Evolutionary conservation across 805 yeast species (phyloP), one percentile per base, ranked within the genome.

Genomic region (Barnettozyma botsteinii): DNA sequence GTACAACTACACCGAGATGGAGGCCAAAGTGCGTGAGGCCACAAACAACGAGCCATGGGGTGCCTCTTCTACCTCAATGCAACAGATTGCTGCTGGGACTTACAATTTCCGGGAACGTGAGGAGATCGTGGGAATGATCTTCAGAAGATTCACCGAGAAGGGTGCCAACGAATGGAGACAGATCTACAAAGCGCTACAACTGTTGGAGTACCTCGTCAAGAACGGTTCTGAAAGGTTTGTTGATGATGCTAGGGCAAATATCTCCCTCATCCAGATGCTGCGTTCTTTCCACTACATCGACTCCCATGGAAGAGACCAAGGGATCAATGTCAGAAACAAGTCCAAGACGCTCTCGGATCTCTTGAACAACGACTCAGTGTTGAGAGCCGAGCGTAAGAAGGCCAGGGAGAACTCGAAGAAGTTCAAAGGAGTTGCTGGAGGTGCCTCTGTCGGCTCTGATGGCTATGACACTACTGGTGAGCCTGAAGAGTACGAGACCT

Each of bases 11-110:
- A 85, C 96, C n/a, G 97, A 88, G 46, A 87, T 86, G 82, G 98
- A 93, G 65, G 81, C 95, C 33, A 88, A 85, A 61, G 98, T 89
- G 13, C 77, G 97, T 46, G 98, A 91, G 65, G 98, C 98, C 35
- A 93, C 98, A 37, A 93, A 93, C 62, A 93, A 93, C 60, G 98
- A 93, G 64, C 98, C 98, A 1, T 93, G 98, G 98, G 98, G 98
- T 8, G 91, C 96, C 3, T 78, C 94, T 4, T 75, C 91, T 2
- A 75, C 95, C 3, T 67, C 85, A 57, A 93, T 93, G 98, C 85
- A 86, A 47, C 93, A 89, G 58, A 93, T 93, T 51, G 93, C 98
- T 4, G 84, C 88, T 27, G 97, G 95, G 3, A 93, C 98, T 4
- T 86, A 85, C 65, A 87, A 85, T 66, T 78, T 79, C 55, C 67